Base-by-base conservation (phyloP, 805 yeast species). In the Ogataea ganodermae region DNA sequence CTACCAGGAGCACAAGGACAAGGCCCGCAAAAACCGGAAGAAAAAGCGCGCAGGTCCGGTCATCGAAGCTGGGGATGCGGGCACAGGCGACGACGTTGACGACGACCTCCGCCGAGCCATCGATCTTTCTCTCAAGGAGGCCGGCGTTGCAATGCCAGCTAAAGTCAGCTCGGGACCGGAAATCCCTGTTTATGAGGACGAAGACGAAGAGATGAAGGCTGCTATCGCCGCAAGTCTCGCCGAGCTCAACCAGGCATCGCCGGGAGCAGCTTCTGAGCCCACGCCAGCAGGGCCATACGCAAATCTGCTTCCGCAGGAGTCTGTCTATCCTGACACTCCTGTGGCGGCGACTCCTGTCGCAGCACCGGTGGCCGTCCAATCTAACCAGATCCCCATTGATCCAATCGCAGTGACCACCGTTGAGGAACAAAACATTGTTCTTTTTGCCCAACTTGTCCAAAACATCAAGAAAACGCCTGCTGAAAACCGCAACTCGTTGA, bases 151-250 rank as follows among this genome's bases (percentile, higher is more conserved):
- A 17, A 13, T 44, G 5, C 21, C 16, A 3, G 23, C 42, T 6
- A n/a, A 18, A 12, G 44, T 55, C 3, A n/a, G 6, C n/a, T 27
- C 38, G 9, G 21, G 18, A n/a, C 8, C 12, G 6, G 13, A 10
- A 16, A 18, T 38, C 12, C 42, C 46, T 1, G 49, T 37, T 10
- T 61, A 51, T 2, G 87, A 80, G 2, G 89, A 86, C 16, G 87
- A 84, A 14, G 96, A 90, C 60, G 92, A 85, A 31, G 96, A 89
- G 30, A 79, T 92, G 82, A 87, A 83, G 63, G 96, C 94, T 0
- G 99, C 98, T 0, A 92, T 94, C 48, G 96, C 86, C 13, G 96
- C 96, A 0, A 89, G 96, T 65, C 73, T 94, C 51, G 76, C 75
- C 44, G 97, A 91, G 49, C 74, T 86, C 62, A 79, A 85, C 53